Base-by-base conservation (phyloP, 495 filamentous ascomycete genomes). In the Penicillium ochrochloron region DNA sequence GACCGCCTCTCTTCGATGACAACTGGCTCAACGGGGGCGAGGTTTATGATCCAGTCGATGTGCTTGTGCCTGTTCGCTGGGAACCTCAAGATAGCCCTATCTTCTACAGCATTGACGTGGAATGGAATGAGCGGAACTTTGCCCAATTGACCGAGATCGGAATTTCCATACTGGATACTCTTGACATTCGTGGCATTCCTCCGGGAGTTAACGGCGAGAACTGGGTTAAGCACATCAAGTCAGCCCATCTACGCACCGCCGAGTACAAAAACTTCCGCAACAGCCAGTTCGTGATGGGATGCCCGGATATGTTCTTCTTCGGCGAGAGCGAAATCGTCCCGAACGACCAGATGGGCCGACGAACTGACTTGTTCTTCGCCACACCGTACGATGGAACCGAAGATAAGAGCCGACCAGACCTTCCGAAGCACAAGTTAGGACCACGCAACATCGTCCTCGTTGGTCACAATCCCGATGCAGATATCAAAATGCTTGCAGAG, bases 41-140 rank as follows among this genome's bases (percentile, higher is more conserved):
- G 14, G 8, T 33, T 8, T 54, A 19, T n/a, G 17, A 34, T 41
- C 35, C 54, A 0, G 54, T 57, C 34, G 5, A 23, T 2, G 8
- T 41, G 12, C n/a, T 11, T 10, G 34, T 25, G 14, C 69, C 80
- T 11, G 75, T 72, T 5, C 83, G 78, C 10, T 81, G 78, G 59
- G 74, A 78, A 2, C 86, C 86, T 65, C 75, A 82, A 19, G 66
- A 77, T 23, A 79, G 83, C 41, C 85, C 89, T 2, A 77, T 96
- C 25, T 92, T 99, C 67, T 78, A 97, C 60, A 87, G 83, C 64
- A 77, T 97, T 50, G 94, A 99, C 70, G 72, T 93, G 34, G 95
- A 99, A 73, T 85, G 88, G 9, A 94, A 88, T 64, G 94, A 98
- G 75, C 70, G 73, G 29, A 76, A 86, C 58, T 80, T 83, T 5